phyloP scores from a whole-genome alignment of 768 basidiomycete species.

The Rhodotorula diobovata region DNA sequence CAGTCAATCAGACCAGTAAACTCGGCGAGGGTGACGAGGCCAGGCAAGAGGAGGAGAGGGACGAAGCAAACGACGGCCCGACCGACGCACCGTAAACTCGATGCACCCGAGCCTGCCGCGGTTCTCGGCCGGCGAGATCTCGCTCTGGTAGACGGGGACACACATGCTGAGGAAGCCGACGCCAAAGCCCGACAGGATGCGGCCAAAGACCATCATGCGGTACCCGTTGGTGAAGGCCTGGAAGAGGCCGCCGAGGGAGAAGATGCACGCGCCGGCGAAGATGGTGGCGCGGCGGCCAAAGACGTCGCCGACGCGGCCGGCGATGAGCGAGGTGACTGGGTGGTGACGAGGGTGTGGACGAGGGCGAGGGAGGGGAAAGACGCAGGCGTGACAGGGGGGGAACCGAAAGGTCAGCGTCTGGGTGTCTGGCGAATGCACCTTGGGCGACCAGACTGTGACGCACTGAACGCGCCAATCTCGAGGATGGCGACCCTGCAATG shows the following conservation, averaged over 20 bases:
- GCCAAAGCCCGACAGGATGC: conserved; percentile 78
- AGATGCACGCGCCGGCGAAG: conserved; percentile 73
- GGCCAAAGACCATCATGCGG: conserved; percentile 72
- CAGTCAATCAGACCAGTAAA: too few species aligned
- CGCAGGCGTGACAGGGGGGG: not conserved
- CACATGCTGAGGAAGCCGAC: conserved; percentile 90
- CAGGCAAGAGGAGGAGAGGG: too few species aligned
- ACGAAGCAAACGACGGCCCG: too few species aligned
- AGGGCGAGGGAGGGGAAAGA: not conserved
- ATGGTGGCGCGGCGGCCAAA: conserved; percentile 81
- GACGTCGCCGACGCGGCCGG: conserved; percentile 79
- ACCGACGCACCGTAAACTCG: conserved; percentile 67
- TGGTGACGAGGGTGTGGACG: not conserved
- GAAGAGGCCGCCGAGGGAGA: conserved; percentile 77
- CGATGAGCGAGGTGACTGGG: conserved; percentile 78
- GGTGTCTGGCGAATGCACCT: too few species aligned
- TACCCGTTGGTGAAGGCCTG: conserved; percentile 79
- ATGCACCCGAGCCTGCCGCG: conserved; percentile 88
- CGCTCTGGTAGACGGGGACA: conserved; percentile 82
- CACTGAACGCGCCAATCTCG: conserved; percentile 85
- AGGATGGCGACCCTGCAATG: conserved; percentile 46
- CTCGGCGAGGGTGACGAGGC: too few species aligned
- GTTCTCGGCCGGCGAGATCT: conserved; percentile 86
- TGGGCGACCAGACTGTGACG: conserved; percentile 34
- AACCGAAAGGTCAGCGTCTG: not conserved